These are phyloP conservation scores for Penicillium paxilli DNA, from an alignment of 495 filamentous ascomycete species.

Conservation along the genomic window DNA sequence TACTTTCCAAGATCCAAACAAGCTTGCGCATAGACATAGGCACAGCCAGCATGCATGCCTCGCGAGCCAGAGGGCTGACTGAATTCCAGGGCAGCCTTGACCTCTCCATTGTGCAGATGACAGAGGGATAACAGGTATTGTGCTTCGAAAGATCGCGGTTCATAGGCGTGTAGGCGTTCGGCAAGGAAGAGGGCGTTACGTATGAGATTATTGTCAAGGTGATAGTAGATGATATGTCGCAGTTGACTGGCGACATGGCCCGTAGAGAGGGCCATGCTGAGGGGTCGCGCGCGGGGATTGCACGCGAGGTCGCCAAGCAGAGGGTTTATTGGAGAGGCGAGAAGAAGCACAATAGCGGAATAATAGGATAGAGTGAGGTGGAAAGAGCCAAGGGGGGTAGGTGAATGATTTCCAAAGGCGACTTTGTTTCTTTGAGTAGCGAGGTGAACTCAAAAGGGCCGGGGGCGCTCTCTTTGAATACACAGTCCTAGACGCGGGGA, in stretches of 20 bases:
- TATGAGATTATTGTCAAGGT: slow-evolving; percentile 86
- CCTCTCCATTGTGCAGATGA: slow-evolving; percentile 77
- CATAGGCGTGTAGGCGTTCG: slow-evolving; percentile 79
- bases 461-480: too few species aligned
- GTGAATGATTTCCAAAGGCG: neutral
- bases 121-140: slow-evolving; percentile 81
- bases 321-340: neutral
- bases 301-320: neutral
- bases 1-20: slow-evolving; percentile 76
- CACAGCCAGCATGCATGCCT: slow-evolving; percentile 79
- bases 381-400: neutral
- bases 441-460: slow-evolving; percentile 7
- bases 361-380: neutral
- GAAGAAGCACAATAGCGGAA: neutral
- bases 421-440: slow-evolving; percentile 1
- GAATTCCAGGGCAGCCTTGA: slow-evolving; percentile 71
- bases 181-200: slow-evolving; percentile 91
- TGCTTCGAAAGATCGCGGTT: slow-evolving; percentile 75
- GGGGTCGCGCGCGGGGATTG: slow-evolving; percentile 6
- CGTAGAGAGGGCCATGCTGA: slow-evolving; percentile 68
- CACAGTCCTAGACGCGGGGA: slow-evolving; percentile 21
- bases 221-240: slow-evolving; percentile 83
- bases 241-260: slow-evolving; percentile 72
- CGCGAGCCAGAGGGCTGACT: slow-evolving; percentile 61
- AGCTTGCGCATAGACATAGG: slow-evolving; percentile 87